Evolutionary conservation across 1,284 basidiomycete genomes (phyloP).

Genomic region (Cutaneotrichosporon sp.): DNA sequence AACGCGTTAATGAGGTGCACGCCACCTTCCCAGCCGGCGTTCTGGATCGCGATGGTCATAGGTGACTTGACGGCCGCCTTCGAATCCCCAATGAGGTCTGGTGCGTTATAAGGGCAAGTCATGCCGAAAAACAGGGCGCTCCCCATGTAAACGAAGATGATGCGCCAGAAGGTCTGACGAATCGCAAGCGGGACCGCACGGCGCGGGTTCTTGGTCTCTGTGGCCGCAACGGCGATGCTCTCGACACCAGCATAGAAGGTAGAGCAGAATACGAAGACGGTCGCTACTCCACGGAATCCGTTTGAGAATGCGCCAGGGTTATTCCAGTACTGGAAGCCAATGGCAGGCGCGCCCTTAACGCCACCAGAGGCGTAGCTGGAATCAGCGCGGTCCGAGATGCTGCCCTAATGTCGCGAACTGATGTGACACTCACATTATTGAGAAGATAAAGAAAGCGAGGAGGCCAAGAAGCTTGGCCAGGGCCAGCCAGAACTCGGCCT

Average conservation of each 20-base stretch:
- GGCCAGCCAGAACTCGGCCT: constrained; percentile 24
- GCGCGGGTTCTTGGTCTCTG: constrained; percentile 59
- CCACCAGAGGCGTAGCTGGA: constrained; percentile 52
- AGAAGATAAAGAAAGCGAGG: constrained; percentile 53
- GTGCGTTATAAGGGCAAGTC: constrained; percentile 65
- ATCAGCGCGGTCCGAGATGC: too few species aligned
- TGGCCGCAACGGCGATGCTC: constrained; percentile 49
- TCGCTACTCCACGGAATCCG: constrained; percentile 21
- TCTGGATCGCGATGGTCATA: constrained; percentile 66
- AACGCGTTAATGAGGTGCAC: constrained; percentile 65
- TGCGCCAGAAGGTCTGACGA: constrained; percentile 68
- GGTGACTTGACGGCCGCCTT: constrained; percentile 63
- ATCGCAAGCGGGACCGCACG: constrained; percentile 73
- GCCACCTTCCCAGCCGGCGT: constrained; percentile 66
- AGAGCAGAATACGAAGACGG: constrained; percentile 21
- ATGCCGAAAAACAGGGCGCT: constrained; percentile 63
- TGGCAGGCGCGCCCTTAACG: constrained; percentile 43
- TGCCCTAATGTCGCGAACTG: too few species aligned
- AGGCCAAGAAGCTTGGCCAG: constrained; percentile 26
- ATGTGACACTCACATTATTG: constrained; percentile 60
- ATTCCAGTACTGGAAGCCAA: constrained; percentile 52
- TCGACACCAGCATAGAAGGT: constrained; percentile 34
- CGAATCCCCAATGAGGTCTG: constrained; percentile 56
- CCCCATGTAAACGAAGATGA: constrained; percentile 65
- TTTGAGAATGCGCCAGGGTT: constrained; percentile 50